Percentiles rank a stretch among this genome's conserved stretches.
phyloP scores from a whole-genome alignment of 2,329 filamentous ascomycete species.

The Decorospora gaudefroyi region DNA sequence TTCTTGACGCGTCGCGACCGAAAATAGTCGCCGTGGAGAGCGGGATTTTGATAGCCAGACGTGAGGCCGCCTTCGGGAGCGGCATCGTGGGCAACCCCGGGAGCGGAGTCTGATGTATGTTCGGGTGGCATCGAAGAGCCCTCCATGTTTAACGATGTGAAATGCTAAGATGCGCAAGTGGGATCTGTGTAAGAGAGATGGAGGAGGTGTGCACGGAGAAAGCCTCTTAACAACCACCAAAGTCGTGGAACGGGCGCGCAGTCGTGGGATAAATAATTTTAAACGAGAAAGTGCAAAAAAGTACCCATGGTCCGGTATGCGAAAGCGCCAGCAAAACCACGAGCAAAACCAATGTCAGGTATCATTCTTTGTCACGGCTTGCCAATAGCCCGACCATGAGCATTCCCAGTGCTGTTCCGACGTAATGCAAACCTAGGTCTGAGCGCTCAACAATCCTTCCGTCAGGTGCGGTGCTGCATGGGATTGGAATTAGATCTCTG shows the following conservation, averaged over 20 bases:
- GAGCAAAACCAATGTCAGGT: too few species aligned
- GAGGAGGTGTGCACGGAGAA: neutral
- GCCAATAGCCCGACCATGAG: neutral
- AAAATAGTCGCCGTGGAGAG: conserved; percentile 56
- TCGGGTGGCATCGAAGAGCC: too few species aligned
- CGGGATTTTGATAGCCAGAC: conserved; percentile 15
- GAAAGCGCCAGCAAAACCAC: neutral
- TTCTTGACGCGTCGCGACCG: conserved; percentile 74
- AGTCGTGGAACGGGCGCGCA: too few species aligned
- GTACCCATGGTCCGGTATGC: neutral
- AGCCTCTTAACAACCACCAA: neutral
- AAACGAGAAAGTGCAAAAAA: too few species aligned
- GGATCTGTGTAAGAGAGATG: neutral
- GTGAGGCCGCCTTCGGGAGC: conserved; percentile 13
- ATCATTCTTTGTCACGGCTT: too few species aligned
- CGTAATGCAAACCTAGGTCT: too few species aligned
- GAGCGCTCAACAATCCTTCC: neutral
- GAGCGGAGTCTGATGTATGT: too few species aligned
- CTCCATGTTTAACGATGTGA: neutral
- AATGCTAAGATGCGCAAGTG: too few species aligned
- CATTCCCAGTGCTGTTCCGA: neutral
- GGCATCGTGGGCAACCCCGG: too few species aligned
- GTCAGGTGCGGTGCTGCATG: neutral
- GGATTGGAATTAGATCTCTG: neutral
- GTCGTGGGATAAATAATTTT: too few species aligned